These are phyloP conservation scores for fission yeast (Schizosaccharomyces pombe) DNA, from an alignment of 805 yeast genomes.

Conservation along the genomic window DNA sequence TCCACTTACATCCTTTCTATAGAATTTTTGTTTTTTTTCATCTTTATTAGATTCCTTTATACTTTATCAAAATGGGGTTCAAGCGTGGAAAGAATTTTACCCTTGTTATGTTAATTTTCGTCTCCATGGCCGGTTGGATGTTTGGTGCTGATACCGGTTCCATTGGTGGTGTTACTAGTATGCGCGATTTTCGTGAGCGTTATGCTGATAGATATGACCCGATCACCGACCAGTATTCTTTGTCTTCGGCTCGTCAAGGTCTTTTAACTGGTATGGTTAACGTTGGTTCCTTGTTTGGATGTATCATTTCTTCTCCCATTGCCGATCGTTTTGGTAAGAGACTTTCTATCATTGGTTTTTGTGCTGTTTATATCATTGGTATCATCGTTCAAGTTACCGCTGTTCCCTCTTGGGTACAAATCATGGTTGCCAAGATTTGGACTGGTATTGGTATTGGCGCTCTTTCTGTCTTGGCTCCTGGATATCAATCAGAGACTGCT, in stretches of 20 bases:
- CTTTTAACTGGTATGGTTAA: constrained; percentile 6
- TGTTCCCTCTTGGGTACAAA: constrained; percentile 18
- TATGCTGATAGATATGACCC: constrained; percentile 1
- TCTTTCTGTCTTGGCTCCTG: constrained; percentile 50
- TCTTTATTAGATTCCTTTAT: neutral
- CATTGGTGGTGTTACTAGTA: constrained; percentile 5
- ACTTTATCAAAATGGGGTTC: neutral
- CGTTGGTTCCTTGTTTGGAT: constrained; percentile 6
- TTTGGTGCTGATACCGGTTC: constrained; percentile 7
- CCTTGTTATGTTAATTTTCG: constrained; percentile 4
- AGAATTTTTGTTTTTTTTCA: too few species aligned
- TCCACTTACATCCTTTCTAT: too few species aligned
- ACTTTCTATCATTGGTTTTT: constrained; percentile 3
- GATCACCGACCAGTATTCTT: neutral
- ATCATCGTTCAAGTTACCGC: constrained; percentile 5
- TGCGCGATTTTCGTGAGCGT: constrained; percentile 1
- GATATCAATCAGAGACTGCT: constrained; percentile 57
- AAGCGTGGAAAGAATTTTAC: neutral
- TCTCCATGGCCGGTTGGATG: constrained; percentile 6
- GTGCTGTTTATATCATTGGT: constrained; percentile 5
- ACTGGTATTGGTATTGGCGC: constrained; percentile 63
- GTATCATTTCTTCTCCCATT: constrained; percentile 7
- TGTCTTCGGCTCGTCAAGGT: constrained; percentile 3
- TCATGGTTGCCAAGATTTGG: constrained; percentile 15
- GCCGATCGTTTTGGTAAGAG: constrained; percentile 5